A percentile compares a stretch with the other conserved stretches of the same genome.
Evolutionary conservation across 2,329 filamentous ascomycete genomes (phyloP).

Genomic region (Amauroascus niger): DNA sequence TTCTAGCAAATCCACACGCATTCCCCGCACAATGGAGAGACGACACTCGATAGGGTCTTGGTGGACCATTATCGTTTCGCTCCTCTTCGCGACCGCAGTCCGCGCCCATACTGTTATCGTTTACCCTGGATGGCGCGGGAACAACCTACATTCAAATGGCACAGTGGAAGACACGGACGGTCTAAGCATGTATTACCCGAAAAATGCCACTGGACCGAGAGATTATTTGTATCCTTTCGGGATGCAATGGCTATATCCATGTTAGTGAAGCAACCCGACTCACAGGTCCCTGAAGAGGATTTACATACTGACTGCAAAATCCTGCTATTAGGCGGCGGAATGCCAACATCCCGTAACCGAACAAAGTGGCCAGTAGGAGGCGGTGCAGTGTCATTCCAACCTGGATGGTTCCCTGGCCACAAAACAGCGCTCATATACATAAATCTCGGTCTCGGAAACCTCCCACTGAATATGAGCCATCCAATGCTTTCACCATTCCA

Average conservation of each 20-base stretch:
- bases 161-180: conserved; percentile 41
- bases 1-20: background rate
- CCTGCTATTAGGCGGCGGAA: conserved; percentile 61
- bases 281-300: background rate
- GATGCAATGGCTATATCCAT: conserved; percentile 94
- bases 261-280: conserved; percentile 46
- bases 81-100: conserved; percentile 31
- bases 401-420: conserved; percentile 93
- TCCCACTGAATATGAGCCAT: conserved; percentile 79
- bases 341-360: conserved; percentile 65
- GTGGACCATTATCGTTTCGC: conserved; percentile 24
- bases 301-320: background rate
- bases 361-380: conserved; percentile 85
- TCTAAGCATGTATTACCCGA: conserved; percentile 39
- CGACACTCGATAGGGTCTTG: conserved; percentile 24
- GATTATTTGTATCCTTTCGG: conserved; percentile 61
- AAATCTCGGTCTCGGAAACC: conserved; percentile 77
- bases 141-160: conserved; percentile 71
- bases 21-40: conserved; percentile 22
- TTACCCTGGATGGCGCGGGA: conserved; percentile 78
- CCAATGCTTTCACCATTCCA: conserved; percentile 72
- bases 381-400: conserved; percentile 81
- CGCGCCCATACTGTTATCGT: conserved; percentile 65
- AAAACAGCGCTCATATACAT: conserved; percentile 72
- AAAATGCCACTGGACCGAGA: conserved; percentile 28